Percentiles rank a stretch among this genome's conserved stretches.
phyloP scores from a whole-genome alignment of 768 basidiomycete species.

The Chlorophyllum brunneum region DNA sequence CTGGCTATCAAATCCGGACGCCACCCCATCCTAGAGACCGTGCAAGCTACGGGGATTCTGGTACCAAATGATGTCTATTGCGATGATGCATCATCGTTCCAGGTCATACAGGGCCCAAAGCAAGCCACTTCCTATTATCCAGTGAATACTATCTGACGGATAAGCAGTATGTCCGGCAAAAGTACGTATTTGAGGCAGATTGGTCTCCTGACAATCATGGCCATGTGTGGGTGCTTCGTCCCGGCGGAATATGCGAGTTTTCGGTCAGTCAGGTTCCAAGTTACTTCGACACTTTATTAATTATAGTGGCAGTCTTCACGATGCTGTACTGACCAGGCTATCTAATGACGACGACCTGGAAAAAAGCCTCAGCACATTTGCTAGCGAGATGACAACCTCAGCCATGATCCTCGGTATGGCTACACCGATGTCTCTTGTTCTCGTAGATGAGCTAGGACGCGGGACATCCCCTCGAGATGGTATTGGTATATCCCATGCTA shows the following conservation, averaged over 20 bases:
- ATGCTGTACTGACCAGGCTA: conserved; percentile 78
- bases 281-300: not conserved
- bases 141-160: not conserved
- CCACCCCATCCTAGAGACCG: conserved; percentile 82
- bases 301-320: conserved; percentile 56
- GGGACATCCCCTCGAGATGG: conserved; percentile 87
- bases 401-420: conserved; percentile 89
- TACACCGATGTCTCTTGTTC: conserved; percentile 62
- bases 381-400: conserved; percentile 88
- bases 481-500: conserved; percentile 79
- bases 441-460: conserved; percentile 91
- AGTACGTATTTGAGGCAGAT: conserved; percentile 91
- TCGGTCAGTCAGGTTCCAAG: conserved; percentile 36
- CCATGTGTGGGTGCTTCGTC: conserved; percentile 88
- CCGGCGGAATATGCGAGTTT: conserved; percentile 94
- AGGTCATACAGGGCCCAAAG: conserved; percentile 92
- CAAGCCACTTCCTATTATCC: conserved; percentile 21
- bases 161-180: conserved; percentile 67
- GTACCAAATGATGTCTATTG: conserved; percentile 92
- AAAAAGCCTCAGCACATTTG: conserved; percentile 89
- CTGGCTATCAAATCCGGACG: conserved; percentile 86
- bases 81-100: conserved; percentile 79
- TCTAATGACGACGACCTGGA: conserved; percentile 95
- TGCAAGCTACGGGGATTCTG: conserved; percentile 62
- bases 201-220: conserved; percentile 79